Conservation (phyloP, 2,329 filamentous ascomycete genomes). For the Neurospora crassa region DNA sequence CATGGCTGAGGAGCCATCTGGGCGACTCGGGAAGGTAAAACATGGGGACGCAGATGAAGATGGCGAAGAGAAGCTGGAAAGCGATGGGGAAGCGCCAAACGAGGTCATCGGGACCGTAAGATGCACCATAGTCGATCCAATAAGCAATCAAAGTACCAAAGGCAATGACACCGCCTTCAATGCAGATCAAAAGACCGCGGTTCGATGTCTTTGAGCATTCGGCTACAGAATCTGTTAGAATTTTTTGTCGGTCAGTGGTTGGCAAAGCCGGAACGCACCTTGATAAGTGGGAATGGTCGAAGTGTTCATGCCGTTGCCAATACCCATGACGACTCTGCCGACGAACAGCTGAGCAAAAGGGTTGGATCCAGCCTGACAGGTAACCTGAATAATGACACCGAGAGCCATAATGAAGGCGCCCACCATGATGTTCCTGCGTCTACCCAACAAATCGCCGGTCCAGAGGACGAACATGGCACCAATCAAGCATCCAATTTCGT, state of each 20-base stretch:
- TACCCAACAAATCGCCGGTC: constrained; percentile 42
- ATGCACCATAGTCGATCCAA: constrained; percentile 39
- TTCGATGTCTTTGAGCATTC: constrained; percentile 35
- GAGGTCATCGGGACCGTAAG: constrained; percentile 31
- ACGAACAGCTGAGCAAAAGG: constrained; percentile 36
- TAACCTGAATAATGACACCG: constrained; percentile 50
- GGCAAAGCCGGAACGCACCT: constrained; percentile 16
- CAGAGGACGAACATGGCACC: constrained; percentile 40
- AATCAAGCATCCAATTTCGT: constrained; percentile 34
- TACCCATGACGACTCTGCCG: constrained; percentile 39
- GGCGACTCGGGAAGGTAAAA: constrained; percentile 31
- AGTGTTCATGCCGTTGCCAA: constrained; percentile 43
- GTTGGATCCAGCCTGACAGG: constrained; percentile 19
- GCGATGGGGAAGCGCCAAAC: constrained; percentile 48
- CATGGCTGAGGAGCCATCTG: constrained; percentile 29
- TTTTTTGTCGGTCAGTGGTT: neutral
- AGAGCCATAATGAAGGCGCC: constrained; percentile 50
- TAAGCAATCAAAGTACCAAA: constrained; percentile 32
- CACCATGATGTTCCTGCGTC: constrained; percentile 44
- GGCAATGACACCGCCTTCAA: constrained; percentile 35
- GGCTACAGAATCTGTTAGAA: constrained; percentile 18
- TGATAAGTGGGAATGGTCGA: constrained; percentile 38
- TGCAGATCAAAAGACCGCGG: constrained; percentile 33
- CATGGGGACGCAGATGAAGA: constrained; percentile 25
- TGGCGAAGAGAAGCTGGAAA: constrained; percentile 26